These are phyloP conservation scores for Paraphaeosphaeria minitans DNA, from an alignment of 2,329 filamentous ascomycete species.

Conservation along the genomic window DNA sequence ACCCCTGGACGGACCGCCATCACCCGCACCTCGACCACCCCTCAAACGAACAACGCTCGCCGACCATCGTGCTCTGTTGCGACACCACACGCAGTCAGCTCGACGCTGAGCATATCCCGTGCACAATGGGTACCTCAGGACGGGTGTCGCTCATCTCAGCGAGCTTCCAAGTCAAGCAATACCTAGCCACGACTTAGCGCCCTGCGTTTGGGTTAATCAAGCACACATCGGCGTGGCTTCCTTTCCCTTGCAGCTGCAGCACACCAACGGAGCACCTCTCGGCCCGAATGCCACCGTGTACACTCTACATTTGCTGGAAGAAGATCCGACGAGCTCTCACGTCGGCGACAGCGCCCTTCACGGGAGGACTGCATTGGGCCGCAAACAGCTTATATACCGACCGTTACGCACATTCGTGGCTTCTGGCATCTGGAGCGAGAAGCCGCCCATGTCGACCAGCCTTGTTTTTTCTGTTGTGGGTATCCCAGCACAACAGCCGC, in stretches of 20 bases:
- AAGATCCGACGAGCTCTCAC: background rate
- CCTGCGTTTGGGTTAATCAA: background rate
- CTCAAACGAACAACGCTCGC: background rate
- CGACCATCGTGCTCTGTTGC: conserved; percentile 2
- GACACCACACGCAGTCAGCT: conserved; percentile 4
- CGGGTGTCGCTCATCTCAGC: background rate
- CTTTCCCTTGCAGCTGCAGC: conserved; percentile 6
- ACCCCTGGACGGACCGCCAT: conserved; percentile 1
- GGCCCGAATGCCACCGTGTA: background rate
- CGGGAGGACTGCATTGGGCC: background rate
- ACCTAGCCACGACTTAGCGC: conserved; percentile 3
- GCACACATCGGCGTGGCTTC: conserved; percentile 1
- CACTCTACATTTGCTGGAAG: background rate
- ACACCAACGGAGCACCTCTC: background rate
- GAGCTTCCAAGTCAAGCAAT: background rate
- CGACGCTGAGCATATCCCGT: background rate
- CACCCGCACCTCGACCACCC: background rate
- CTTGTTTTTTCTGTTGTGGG: background rate
- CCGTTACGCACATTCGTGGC: conserved; percentile 6
- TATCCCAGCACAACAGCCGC: conserved; percentile 3
- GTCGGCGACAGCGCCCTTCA: background rate
- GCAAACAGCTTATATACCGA: conserved; percentile 5
- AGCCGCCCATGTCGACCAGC: no score
- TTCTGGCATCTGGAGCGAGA: background rate
- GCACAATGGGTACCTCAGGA: background rate